Conservation (phyloP, 345 rosid species). For the Bruguiera parviflora region DNA sequence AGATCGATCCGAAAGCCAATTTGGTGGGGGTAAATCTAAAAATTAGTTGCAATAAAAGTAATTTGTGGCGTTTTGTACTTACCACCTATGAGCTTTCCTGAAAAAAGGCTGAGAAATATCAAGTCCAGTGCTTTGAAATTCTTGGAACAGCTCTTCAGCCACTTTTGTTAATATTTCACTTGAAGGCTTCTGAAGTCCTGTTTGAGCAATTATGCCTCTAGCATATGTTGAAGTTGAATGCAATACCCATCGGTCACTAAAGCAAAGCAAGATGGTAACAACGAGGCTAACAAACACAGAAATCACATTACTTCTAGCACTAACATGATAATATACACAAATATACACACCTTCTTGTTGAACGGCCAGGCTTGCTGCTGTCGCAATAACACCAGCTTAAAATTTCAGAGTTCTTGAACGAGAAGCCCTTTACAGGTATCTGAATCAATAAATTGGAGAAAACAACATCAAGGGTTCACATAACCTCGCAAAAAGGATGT, state of each 20-base stretch:
- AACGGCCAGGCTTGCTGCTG: constrained; percentile 76
- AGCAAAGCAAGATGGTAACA: background rate
- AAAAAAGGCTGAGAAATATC: constrained; percentile 58
- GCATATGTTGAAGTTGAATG: constrained; percentile 72
- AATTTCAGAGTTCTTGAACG: constrained; percentile 57
- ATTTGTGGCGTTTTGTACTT: constrained; percentile 13
- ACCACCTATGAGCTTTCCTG: constrained; percentile 87
- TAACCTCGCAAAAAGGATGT: background rate
- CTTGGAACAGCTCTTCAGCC: constrained; percentile 63
- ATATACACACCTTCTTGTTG: constrained; percentile 43
- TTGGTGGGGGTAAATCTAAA: too few relatives aligned
- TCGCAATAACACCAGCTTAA: constrained; percentile 76
- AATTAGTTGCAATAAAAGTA: background rate
- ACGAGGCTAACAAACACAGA: background rate
- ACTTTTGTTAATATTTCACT: constrained; percentile 45
- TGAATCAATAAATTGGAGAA: constrained; percentile 25
- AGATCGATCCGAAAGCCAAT: too few relatives aligned
- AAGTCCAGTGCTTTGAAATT: constrained; percentile 56
- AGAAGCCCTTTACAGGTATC: constrained; percentile 67
- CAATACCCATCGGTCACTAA: constrained; percentile 79
- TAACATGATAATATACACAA: background rate
- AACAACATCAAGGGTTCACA: constrained; percentile 9
- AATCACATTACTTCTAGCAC: background rate
- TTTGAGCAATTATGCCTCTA: constrained; percentile 44
- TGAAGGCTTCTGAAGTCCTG: constrained; percentile 65